These are phyloP conservation scores for Aureobasidium sp. DNA, from an alignment of 2,329 filamentous ascomycete species.

Conservation along the genomic window DNA sequence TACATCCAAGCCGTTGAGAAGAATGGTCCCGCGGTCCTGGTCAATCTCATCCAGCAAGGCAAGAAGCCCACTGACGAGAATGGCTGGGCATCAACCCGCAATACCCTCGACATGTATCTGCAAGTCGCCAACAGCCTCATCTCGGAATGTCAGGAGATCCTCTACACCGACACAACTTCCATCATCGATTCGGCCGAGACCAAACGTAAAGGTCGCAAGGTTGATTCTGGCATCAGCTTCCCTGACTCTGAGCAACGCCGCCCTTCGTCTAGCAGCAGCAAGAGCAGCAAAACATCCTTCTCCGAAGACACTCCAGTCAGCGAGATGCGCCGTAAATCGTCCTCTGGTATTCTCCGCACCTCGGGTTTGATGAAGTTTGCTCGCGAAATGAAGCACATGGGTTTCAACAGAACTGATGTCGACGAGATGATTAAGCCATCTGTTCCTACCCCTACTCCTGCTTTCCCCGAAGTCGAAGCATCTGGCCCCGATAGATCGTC, in stretches of 20 bases:
- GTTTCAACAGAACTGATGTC: slow-evolving; percentile 47
- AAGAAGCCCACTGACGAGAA: slow-evolving; percentile 45
- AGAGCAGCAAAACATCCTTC: slow-evolving; percentile 19
- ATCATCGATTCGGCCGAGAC: slow-evolving; percentile 27
- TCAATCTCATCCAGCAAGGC: slow-evolving; percentile 48
- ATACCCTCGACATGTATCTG: slow-evolving; percentile 52
- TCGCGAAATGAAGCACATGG: slow-evolving; percentile 53
- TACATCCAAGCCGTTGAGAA: slow-evolving; percentile 54
- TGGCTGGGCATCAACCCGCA: slow-evolving; percentile 47
- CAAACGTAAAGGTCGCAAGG: slow-evolving; percentile 46
- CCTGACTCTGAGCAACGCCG: slow-evolving; percentile 30
- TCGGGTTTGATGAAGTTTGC: slow-evolving; percentile 55
- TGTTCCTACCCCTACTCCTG: not conserved
- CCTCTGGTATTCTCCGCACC: slow-evolving; percentile 26
- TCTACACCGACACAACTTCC: slow-evolving; percentile 34
- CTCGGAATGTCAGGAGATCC: slow-evolving; percentile 50
- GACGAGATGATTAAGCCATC: slow-evolving; percentile 36
- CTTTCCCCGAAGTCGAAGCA: slow-evolving; percentile 1
- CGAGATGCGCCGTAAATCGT: slow-evolving; percentile 19
- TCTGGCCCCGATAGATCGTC: slow-evolving; percentile 13
- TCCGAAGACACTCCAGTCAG: slow-evolving; percentile 21
- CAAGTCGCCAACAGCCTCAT: slow-evolving; percentile 54
- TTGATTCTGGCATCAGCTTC: slow-evolving; percentile 59
- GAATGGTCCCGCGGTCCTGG: slow-evolving; percentile 47
- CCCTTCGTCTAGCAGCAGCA: slow-evolving; percentile 30